phyloP scores from a whole-genome alignment of 148 eudicot species.

The Nyssa sinensis region DNA sequence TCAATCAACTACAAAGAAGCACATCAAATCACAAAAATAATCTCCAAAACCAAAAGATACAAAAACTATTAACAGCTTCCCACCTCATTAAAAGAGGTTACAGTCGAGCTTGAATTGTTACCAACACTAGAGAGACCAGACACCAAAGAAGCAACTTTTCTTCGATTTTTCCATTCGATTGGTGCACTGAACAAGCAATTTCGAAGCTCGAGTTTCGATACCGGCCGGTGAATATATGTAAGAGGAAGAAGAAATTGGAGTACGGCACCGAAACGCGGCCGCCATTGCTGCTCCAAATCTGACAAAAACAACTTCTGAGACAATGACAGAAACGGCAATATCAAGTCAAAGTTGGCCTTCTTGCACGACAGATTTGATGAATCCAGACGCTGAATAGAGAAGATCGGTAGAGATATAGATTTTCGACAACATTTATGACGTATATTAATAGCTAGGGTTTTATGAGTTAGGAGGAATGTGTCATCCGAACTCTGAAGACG shows the following conservation, averaged over 20 bases:
- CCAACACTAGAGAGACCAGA: constrained; percentile 20
- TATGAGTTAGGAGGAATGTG: too few relatives aligned
- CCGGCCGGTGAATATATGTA: not conserved
- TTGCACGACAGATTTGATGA: too few relatives aligned
- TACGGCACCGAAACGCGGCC: not conserved
- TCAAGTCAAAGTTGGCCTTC: too few relatives aligned
- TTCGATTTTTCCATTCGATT: not conserved
- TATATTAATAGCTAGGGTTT: too few relatives aligned
- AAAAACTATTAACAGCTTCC: not conserved
- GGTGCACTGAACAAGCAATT: not conserved
- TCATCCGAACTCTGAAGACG: too few relatives aligned
- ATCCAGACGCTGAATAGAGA: too few relatives aligned
- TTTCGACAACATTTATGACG: too few relatives aligned
- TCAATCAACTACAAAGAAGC: constrained; percentile 65
- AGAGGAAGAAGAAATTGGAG: not conserved
- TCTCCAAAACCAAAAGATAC: not conserved
- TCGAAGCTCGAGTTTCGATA: not conserved
- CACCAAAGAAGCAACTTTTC: not conserved
- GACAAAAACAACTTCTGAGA: too few relatives aligned
- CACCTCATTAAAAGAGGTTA: constrained; percentile 55
- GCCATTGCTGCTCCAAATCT: not conserved
- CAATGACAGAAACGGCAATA: too few relatives aligned
- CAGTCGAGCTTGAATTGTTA: constrained; percentile 17
- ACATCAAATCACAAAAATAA: not conserved
- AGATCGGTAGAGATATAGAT: too few relatives aligned